Evolutionary conservation across 805 yeast genomes (phyloP), one percentile per base, ranked within the genome.

Genomic region (Isabelozyma pseudorhagii): DNA sequence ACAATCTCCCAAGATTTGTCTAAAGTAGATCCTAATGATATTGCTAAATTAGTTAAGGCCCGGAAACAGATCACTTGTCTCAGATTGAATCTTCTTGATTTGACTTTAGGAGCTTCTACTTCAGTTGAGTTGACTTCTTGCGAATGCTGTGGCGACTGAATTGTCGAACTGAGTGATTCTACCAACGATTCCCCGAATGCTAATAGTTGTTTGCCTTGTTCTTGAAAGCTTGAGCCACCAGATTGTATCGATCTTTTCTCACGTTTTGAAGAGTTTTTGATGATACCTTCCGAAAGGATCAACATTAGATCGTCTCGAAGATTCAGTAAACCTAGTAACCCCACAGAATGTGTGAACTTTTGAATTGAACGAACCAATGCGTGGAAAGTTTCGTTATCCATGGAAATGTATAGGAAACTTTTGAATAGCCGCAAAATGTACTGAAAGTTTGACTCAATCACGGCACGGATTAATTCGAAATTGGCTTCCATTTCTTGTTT

Each of bases 261-360:
- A 38, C 13, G 51, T 41, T 38, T 40, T 38, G 36, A 45, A 21
- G 28, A 46, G 38, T 58, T 57, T 29, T 51, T 49, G 8, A 61
- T 58, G 11, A 65, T 62, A 5, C 66, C 63, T 17, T 54, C 58
- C 0, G 75, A 60, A 17, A 72, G 52, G 27, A 69, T 52, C 34
- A 46, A 40, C 11, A 74, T 55, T 14, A 71, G 53, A 0, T 81
- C 79, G 58, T 89, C 87, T 45, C 96, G 71, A 18, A 85, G 72
- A 0, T 69, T 71, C 1, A 64, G 60, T 10, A 87, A 61, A 0
- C 82, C 84, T n/a, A 91, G 65, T 13, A 89, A 69, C 0, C 97
- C 97, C 0, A 92, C 79, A 0, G 92, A 82, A 62, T 90, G 97
- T 6, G 96, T 82, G 45, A 89, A 74, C 54, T 85, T 84, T 63